Evolutionary conservation across 768 basidiomycete genomes (phyloP).

Genomic region (Butyriboletus loyo): DNA sequence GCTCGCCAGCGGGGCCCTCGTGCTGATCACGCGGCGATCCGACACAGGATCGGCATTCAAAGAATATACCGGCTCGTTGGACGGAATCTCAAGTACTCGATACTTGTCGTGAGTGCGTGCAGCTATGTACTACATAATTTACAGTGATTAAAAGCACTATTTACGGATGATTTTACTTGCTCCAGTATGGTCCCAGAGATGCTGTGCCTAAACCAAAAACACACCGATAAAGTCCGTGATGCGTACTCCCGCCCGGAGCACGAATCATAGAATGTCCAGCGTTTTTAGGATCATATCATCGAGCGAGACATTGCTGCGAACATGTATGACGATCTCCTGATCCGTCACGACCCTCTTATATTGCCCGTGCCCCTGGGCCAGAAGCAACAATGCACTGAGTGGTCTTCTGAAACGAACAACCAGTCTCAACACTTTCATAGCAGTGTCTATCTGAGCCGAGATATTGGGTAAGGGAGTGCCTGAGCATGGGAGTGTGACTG

Average conservation of each 20-base stretch:
- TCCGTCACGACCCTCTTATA: constrained; percentile 17
- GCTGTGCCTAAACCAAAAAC: no score
- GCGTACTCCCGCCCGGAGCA: no score
- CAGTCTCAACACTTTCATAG: background rate
- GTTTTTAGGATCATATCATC: constrained; percentile 5
- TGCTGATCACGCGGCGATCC: constrained; percentile 12
- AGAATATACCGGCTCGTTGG: constrained; percentile 40
- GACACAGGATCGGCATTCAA: constrained; percentile 46
- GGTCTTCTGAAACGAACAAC: constrained; percentile 12
- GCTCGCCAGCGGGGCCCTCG: background rate
- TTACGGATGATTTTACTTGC: no score
- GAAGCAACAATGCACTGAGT: constrained; percentile 14
- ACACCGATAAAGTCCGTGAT: background rate
- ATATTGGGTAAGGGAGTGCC: background rate
- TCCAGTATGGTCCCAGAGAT: no score
- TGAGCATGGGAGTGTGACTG: background rate
- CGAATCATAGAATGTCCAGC: constrained; percentile 5
- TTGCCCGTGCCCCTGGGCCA: background rate
- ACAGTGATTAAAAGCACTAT: no score
- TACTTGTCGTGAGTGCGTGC: no score
- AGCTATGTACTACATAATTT: no score
- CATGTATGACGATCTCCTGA: constrained; percentile 7
- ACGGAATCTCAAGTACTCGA: no score
- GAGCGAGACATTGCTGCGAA: constrained; percentile 2
- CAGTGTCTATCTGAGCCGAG: background rate